phyloP scores from a whole-genome alignment of 73 alveolate species.

The Paramecium sonneborni region DNA sequence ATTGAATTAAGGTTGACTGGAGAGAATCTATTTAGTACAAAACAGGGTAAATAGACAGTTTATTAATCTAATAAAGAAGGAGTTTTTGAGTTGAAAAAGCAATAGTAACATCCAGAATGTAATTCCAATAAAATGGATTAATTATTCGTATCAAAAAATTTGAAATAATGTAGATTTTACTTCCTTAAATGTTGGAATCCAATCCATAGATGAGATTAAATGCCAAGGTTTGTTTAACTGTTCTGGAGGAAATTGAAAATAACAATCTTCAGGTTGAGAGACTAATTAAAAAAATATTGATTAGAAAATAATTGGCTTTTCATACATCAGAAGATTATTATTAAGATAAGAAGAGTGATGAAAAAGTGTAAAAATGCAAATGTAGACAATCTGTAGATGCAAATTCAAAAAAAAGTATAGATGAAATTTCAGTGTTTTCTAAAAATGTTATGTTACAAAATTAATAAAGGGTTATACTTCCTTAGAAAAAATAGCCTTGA shows the following conservation, averaged over 20 bases:
- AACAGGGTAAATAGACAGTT: not conserved
- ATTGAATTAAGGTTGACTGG: not conserved
- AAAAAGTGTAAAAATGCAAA: not conserved
- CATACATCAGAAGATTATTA: not conserved
- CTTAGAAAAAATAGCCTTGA: not conserved
- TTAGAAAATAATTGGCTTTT: conserved; percentile 6
- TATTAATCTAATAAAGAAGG: conserved; percentile 41
- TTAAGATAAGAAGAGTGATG: not conserved
- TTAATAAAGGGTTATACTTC: not conserved
- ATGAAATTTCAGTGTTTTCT: conserved; percentile 23
- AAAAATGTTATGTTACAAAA: not conserved
- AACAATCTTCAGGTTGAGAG: not conserved
- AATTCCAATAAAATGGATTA: conserved; percentile 36
- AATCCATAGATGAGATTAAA: not conserved
- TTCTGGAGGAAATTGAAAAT: conserved; percentile 13
- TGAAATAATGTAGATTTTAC: not conserved
- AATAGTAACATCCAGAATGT: not conserved
- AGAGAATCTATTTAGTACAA: not conserved
- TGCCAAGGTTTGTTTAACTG: not conserved
- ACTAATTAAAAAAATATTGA: not conserved
- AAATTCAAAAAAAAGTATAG: not conserved
- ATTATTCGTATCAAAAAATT: not conserved
- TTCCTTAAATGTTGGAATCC: not conserved
- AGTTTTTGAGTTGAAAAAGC: not conserved
- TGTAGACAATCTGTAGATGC: not conserved